Evolutionary conservation across 495 filamentous ascomycete species (phyloP).

Genomic region (Talaromyces ruber): DNA sequence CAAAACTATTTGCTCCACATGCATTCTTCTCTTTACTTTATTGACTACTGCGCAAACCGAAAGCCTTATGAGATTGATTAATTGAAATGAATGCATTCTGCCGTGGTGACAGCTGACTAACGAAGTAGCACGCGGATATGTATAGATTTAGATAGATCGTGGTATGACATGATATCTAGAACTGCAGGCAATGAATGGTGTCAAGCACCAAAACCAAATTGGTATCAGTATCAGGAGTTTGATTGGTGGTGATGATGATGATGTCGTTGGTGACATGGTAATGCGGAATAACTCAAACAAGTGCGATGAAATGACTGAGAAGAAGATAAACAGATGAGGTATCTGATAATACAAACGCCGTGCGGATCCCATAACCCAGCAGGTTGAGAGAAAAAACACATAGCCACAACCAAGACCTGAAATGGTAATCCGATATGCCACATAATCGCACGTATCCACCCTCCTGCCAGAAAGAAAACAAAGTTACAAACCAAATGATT

Average conservation of each 20-base stretch:
- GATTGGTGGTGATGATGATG: background rate
- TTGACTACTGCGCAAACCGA: background rate
- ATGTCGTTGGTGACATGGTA: background rate
- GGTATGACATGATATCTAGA: background rate
- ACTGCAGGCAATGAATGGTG: background rate
- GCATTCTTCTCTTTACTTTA: background rate
- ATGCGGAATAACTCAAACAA: background rate
- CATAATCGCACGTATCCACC: background rate
- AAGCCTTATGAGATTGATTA: background rate
- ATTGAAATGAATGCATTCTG: background rate
- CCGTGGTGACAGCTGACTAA: background rate
- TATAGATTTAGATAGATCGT: background rate
- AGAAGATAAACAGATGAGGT: background rate
- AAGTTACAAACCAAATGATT: slow-evolving; percentile 1
- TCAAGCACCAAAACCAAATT: background rate
- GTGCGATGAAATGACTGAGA: background rate
- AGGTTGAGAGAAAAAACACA: background rate
- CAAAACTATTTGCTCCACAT: background rate
- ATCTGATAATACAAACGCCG: slow-evolving; percentile 2
- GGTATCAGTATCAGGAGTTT: background rate
- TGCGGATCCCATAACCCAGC: slow-evolving; percentile 2
- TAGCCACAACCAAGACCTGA: background rate
- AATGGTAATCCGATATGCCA: slow-evolving; percentile 1
- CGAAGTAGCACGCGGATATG: background rate
- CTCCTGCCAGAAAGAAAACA: slow-evolving; percentile 1